These are phyloP conservation scores for Daldinia sp. DNA, from an alignment of 2,329 filamentous ascomycete species.

Conservation along the genomic window DNA sequence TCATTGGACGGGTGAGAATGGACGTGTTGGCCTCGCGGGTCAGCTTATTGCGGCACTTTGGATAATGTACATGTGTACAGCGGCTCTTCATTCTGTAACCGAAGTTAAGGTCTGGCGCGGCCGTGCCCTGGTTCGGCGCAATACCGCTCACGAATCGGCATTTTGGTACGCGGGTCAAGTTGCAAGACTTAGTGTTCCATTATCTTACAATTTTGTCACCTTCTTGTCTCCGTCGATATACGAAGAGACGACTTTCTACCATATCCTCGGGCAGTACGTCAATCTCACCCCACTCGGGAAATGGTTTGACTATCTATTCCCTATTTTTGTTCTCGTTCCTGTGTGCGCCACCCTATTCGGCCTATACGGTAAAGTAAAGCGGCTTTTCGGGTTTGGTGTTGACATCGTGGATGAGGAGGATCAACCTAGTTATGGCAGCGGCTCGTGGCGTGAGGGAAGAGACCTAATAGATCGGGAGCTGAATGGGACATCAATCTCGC, in stretches of 20 bases:
- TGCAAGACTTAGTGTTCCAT: conserved; percentile 88
- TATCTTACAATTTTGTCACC: conserved; percentile 96
- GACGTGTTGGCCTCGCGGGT: conserved; percentile 83
- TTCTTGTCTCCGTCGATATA: conserved; percentile 80
- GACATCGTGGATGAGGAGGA: conserved; percentile 77
- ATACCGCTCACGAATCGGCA: conserved; percentile 91
- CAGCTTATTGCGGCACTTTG: conserved; percentile 85
- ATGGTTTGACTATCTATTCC: conserved; percentile 89
- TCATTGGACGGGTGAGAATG: conserved; percentile 74
- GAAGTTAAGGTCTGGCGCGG: conserved; percentile 99
- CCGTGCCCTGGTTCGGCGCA: conserved; percentile 85
- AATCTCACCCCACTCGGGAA: conserved; percentile 82
- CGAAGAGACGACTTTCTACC: conserved; percentile 81
- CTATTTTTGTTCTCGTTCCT: conserved; percentile 84
- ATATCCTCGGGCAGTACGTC: conserved; percentile 84
- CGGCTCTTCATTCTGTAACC: conserved; percentile 85
- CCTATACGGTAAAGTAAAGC: conserved; percentile 82
- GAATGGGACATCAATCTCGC: conserved; percentile 66
- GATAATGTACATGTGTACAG: conserved; percentile 96
- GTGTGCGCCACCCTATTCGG: conserved; percentile 88
- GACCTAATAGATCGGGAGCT: conserved; percentile 89
- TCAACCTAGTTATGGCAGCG: conserved; percentile 73
- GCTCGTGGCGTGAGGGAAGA: conserved; percentile 89
- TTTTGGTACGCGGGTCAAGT: conserved; percentile 97
- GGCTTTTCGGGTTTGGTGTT: conserved; percentile 77